Percentiles rank a stretch among this genome's conserved stretches.
These are phyloP conservation scores for Acmispon strigosus DNA, from an alignment of 306 rosid genomes.

Conservation along the genomic window DNA sequence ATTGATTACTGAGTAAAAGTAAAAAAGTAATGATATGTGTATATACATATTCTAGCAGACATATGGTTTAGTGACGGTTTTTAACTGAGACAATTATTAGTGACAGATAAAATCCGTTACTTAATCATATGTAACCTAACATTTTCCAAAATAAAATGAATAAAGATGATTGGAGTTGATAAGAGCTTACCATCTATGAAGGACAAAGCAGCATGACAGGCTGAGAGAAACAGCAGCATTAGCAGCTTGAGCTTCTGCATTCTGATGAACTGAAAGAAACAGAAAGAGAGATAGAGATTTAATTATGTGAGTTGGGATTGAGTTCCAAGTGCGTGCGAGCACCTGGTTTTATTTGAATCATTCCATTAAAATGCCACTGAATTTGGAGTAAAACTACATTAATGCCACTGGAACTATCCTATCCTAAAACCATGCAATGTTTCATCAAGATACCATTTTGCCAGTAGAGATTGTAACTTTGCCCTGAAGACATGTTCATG, in stretches of 20 bases:
- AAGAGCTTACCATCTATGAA: slow-evolving; percentile 36
- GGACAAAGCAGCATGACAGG: slow-evolving; percentile 30
- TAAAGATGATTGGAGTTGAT: background rate
- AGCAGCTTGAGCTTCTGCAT: slow-evolving; percentile 41
- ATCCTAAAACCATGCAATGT: background rate
- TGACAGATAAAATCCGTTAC: too few relatives aligned
- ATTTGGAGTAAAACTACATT: slow-evolving; percentile 20
- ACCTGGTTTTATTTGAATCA: slow-evolving; percentile 35
- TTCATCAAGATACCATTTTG: background rate
- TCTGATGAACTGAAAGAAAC: background rate
- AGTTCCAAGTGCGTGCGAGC: slow-evolving; percentile 8
- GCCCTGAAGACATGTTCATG: slow-evolving; percentile 4
- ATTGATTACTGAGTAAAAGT: too few relatives aligned
- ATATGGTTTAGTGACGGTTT: too few relatives aligned
- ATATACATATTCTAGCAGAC: too few relatives aligned
- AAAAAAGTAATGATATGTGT: too few relatives aligned
- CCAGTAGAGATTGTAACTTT: slow-evolving; percentile 15
- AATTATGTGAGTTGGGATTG: background rate
- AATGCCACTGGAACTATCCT: slow-evolving; percentile 37
- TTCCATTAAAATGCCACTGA: slow-evolving; percentile 26
- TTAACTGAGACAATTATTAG: too few relatives aligned
- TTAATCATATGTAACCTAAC: too few relatives aligned
- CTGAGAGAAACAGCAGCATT: slow-evolving; percentile 32
- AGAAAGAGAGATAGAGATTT: background rate
- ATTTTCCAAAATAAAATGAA: too few relatives aligned